Evolutionary conservation across 2,329 filamentous ascomycete species (phyloP).

Genomic region (Aspergillus puulaauensis): DNA sequence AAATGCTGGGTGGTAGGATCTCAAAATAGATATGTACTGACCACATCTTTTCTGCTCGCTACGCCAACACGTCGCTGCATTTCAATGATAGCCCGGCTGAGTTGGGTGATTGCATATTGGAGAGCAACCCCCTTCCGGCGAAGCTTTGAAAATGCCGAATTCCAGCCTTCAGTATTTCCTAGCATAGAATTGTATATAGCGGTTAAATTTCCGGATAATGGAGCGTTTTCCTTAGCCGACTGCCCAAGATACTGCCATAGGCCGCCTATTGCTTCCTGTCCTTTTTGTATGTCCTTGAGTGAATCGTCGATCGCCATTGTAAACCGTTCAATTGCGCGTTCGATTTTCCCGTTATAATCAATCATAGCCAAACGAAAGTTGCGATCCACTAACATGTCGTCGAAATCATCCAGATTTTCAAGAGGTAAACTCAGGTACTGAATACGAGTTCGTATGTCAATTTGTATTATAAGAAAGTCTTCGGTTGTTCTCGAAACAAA

Average conservation of each 20-base stretch:
- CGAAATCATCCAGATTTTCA: slow-evolving; percentile 77
- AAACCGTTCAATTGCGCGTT: slow-evolving; percentile 82
- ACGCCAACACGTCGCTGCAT: slow-evolving; percentile 83
- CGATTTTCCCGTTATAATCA: slow-evolving; percentile 85
- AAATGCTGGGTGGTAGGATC: neutral
- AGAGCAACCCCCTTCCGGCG: slow-evolving; percentile 71
- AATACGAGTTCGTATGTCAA: slow-evolving; percentile 77
- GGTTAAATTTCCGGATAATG: slow-evolving; percentile 59
- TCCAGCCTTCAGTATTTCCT: slow-evolving; percentile 89
- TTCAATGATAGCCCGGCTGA: slow-evolving; percentile 76
- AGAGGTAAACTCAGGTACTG: slow-evolving; percentile 79
- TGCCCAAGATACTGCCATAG: slow-evolving; percentile 73
- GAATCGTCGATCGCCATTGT: slow-evolving; percentile 73
- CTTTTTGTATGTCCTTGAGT: slow-evolving; percentile 75
- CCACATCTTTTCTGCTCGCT: slow-evolving; percentile 69
- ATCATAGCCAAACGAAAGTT: slow-evolving; percentile 79
- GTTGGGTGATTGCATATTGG: slow-evolving; percentile 66
- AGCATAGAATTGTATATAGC: slow-evolving; percentile 88
- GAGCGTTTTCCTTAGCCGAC: slow-evolving; percentile 62
- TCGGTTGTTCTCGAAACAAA: slow-evolving; percentile 85
- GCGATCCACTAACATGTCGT: slow-evolving; percentile 82
- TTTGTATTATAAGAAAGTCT: slow-evolving; percentile 74
- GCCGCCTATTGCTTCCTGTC: slow-evolving; percentile 71
- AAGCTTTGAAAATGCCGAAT: slow-evolving; percentile 73
- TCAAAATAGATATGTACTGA: slow-evolving; percentile 53